Conservation (phyloP, 352 stramenopile genomes). For the Globisporangium emineosum region DNA sequence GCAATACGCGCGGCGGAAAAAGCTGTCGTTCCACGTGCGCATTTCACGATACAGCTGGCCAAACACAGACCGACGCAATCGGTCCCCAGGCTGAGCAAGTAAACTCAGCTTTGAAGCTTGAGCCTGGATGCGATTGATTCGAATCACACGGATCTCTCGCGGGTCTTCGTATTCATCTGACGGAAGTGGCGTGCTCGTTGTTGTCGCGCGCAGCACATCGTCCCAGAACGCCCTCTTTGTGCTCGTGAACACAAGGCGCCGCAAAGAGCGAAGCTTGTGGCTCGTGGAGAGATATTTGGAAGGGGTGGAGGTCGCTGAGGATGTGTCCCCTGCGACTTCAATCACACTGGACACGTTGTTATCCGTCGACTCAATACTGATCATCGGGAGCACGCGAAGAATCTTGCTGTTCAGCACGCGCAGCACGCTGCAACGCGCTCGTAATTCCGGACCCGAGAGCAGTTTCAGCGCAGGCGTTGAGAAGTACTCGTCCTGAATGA, state of each 20-base stretch:
- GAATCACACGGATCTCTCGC: slow-evolving; percentile 96
- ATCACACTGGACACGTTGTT: slow-evolving; percentile 36
- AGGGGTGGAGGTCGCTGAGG: slow-evolving; percentile 3
- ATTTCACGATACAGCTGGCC: slow-evolving; percentile 97
- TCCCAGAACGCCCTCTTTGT: slow-evolving; percentile 95
- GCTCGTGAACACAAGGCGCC: slow-evolving; percentile 86
- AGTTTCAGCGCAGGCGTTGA: slow-evolving; percentile 60
- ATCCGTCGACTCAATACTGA: slow-evolving; percentile 71
- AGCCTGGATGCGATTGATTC: slow-evolving; percentile 96
- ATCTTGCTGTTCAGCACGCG: slow-evolving; percentile 92
- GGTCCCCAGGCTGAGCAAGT: slow-evolving; percentile 84
- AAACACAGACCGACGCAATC: slow-evolving; percentile 93
- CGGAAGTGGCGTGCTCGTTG: slow-evolving; percentile 94
- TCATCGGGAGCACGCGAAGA: slow-evolving; percentile 72
- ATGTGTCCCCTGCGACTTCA: slow-evolving; percentile 32
- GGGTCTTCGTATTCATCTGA: slow-evolving; percentile 99
- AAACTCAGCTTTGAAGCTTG: slow-evolving; percentile 86
- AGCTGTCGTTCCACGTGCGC: slow-evolving; percentile 91
- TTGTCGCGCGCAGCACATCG: slow-evolving; percentile 92
- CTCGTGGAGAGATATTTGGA: slow-evolving; percentile 56
- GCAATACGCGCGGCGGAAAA: slow-evolving; percentile 95
- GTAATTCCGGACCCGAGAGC: slow-evolving; percentile 67
- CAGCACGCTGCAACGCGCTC: slow-evolving; percentile 90
- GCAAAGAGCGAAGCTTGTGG: slow-evolving; percentile 64
- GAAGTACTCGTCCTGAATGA: slow-evolving; percentile 73